A percentile compares a stretch with the other conserved stretches of the same genome.
These are phyloP conservation scores for Dissophora ornata DNA, from an alignment of 192 early-diverging fungal genomes.

Conservation along the genomic window DNA sequence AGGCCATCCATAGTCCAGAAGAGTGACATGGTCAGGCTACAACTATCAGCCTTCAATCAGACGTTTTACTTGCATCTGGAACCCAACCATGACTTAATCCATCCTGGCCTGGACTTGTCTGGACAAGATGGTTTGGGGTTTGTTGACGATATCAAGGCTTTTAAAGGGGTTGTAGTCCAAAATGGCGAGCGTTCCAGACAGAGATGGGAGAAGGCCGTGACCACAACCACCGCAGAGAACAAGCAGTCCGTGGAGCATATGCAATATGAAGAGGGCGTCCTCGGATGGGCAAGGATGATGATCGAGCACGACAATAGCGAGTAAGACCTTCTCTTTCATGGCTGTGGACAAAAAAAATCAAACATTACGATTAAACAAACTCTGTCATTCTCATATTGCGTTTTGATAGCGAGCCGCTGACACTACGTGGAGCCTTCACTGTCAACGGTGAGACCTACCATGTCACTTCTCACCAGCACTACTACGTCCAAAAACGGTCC, in stretches of 20 bases:
- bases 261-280: conserved; percentile 29
- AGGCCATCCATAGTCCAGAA: conserved; percentile 1
- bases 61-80: conserved; percentile 27
- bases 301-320: conserved; percentile 22
- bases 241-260: conserved; percentile 7
- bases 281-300: conserved; percentile 43
- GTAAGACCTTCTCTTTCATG: conserved; percentile 8
- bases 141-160: conserved; percentile 21
- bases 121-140: not conserved
- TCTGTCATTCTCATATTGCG: no score
- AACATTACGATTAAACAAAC: no score
- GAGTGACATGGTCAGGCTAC: conserved; percentile 18
- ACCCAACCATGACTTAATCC: conserved; percentile 27
- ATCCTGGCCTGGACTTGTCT: conserved; percentile 10
- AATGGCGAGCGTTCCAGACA: conserved; percentile 3
- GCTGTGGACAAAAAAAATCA: not conserved
- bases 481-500: conserved; percentile 24
- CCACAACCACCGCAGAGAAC: not conserved
- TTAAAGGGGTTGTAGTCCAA: conserved; percentile 31
- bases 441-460: conserved; percentile 16
- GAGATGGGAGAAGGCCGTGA: conserved; percentile 22
- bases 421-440: conserved; percentile 27
- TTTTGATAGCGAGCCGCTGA: conserved; percentile 11
- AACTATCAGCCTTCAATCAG: conserved; percentile 20
- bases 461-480: conserved; percentile 31